Percentiles rank a stretch among this genome's conserved stretches.
These are phyloP conservation scores for Eucalyptus paniculata DNA, from an alignment of 345 rosid genomes.

Conservation along the genomic window DNA sequence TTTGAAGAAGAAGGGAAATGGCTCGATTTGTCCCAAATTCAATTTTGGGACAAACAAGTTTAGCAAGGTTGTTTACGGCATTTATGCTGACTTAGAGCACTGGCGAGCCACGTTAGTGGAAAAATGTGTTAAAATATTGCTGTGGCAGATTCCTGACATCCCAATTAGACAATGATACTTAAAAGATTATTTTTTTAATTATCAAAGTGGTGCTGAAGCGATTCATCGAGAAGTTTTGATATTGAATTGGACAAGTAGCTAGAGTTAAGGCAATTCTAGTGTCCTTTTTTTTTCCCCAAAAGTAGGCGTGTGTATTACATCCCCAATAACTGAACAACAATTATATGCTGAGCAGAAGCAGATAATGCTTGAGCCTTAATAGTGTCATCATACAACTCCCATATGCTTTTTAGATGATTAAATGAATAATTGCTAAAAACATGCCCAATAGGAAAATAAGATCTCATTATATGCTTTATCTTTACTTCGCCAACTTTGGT, in stretches of 20 bases:
- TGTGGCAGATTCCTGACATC: accelerated
- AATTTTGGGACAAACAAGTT: not conserved
- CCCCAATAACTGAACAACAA: not conserved
- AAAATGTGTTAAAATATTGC: no score
- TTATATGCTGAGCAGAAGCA: not conserved
- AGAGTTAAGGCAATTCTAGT: not conserved
- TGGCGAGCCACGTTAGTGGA: not conserved
- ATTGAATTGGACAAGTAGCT: accelerated
- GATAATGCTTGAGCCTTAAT: not conserved
- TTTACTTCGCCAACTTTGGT: not conserved
- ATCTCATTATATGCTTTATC: not conserved
- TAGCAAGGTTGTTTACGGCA: not conserved
- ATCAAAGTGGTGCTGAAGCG: not conserved
- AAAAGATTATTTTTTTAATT: no score
- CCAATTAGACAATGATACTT: not conserved
- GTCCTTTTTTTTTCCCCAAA: not conserved
- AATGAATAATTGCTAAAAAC: not conserved
- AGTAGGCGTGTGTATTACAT: not conserved
- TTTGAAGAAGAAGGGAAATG: not conserved
- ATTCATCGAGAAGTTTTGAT: accelerated
- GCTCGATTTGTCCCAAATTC: not conserved
- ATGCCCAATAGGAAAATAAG: not conserved
- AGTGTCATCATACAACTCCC: not conserved
- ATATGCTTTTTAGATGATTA: not conserved
- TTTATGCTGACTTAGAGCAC: not conserved